Percentiles rank a stretch among this genome's conserved stretches.
These are phyloP conservation scores for Starmerella gropengiesseri DNA, from an alignment of 805 yeast genomes.

Conservation along the genomic window DNA sequence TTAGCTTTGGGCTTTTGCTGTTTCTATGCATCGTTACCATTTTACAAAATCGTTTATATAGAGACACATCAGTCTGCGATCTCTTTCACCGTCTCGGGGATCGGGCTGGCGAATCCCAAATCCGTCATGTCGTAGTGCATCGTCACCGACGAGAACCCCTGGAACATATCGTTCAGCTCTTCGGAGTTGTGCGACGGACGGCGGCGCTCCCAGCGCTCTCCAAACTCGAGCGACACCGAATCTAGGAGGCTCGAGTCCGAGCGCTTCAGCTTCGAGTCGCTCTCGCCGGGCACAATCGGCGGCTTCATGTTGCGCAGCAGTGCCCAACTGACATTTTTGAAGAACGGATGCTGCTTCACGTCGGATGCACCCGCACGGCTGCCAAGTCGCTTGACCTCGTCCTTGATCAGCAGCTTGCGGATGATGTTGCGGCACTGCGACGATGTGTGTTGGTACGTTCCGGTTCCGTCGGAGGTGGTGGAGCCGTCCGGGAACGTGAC, in stretches of 20 bases:
- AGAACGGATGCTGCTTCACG: slow-evolving; percentile 79
- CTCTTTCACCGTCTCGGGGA: slow-evolving; percentile 12
- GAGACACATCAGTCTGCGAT: not conserved
- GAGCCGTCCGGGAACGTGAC: slow-evolving; percentile 58
- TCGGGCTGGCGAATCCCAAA: slow-evolving; percentile 5
- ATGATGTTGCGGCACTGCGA: slow-evolving; percentile 70
- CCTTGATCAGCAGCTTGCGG: slow-evolving; percentile 72
- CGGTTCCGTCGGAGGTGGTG: slow-evolving; percentile 24
- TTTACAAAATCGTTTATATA: not conserved
- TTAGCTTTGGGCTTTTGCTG: too few species aligned
- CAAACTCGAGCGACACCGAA: slow-evolving; percentile 23
- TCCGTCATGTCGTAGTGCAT: slow-evolving; percentile 24
- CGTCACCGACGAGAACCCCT: slow-evolving; percentile 24
- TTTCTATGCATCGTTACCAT: not conserved
- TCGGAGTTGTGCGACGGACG: slow-evolving; percentile 21
- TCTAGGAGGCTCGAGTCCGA: slow-evolving; percentile 17
- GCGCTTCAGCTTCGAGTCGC: not conserved
- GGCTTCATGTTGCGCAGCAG: slow-evolving; percentile 83
- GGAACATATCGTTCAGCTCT: slow-evolving; percentile 22
- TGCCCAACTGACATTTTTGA: slow-evolving; percentile 93
- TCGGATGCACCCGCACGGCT: slow-evolving; percentile 93
- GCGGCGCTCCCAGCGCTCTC: slow-evolving; percentile 24
- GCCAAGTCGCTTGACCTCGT: slow-evolving; percentile 80
- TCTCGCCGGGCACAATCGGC: slow-evolving; percentile 83
- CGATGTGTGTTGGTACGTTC: slow-evolving; percentile 44